Evolutionary conservation across 495 filamentous ascomycete genomes (phyloP).

Genomic region (Penicillium silybi): DNA sequence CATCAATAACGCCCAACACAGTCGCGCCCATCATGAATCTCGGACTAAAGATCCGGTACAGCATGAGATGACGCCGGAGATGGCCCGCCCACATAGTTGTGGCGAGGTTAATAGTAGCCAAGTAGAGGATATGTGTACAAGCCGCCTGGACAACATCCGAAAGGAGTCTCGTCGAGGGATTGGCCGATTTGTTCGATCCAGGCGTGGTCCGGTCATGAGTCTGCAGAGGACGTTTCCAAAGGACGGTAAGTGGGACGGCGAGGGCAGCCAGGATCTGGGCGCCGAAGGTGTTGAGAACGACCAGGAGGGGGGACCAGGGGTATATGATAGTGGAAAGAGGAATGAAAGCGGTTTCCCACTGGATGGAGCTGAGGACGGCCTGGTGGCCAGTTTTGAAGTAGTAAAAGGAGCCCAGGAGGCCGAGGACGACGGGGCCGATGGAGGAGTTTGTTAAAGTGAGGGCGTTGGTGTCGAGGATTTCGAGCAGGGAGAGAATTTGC

Average conservation of each 20-base stretch:
- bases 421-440: constrained; percentile 81
- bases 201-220: constrained; percentile 27
- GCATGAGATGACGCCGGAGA: constrained; percentile 87
- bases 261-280: constrained; percentile 78
- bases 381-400: constrained; percentile 99
- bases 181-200: constrained; percentile 33
- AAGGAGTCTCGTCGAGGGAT: constrained; percentile 51
- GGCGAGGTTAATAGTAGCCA: constrained; percentile 73
- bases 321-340: constrained; percentile 77
- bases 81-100: constrained; percentile 86
- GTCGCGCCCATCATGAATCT: constrained; percentile 80
- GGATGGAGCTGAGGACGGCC: constrained; percentile 79
- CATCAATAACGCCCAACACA: constrained; percentile 70
- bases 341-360: constrained; percentile 97
- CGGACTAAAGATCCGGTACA: constrained; percentile 92
- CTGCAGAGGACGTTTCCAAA: constrained; percentile 74
- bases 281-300: constrained; percentile 83
- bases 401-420: constrained; percentile 80
- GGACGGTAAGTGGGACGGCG: constrained; percentile 71
- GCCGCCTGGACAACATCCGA: constrained; percentile 65
- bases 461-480: constrained; percentile 78
- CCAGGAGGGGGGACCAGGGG: constrained; percentile 80
- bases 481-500: constrained; percentile 82
- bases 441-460: constrained; percentile 57
- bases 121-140: constrained; percentile 71